These are phyloP conservation scores for Hymenotorrendiella dingleyae DNA, from an alignment of 2,329 filamentous ascomycete genomes.

Conservation along the genomic window DNA sequence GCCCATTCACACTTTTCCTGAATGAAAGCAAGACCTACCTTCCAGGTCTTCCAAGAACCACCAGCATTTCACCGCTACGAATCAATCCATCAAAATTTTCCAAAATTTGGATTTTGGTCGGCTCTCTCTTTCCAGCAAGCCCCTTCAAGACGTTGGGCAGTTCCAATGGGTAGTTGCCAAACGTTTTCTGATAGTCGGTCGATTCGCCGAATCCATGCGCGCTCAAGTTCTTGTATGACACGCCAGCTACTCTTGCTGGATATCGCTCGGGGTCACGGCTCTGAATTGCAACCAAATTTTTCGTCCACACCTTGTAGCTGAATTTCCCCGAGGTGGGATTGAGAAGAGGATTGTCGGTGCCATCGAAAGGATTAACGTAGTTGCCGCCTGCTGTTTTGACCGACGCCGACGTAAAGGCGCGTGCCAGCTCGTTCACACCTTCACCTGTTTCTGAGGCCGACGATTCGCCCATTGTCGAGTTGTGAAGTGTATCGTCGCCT, in stretches of 20 bases:
- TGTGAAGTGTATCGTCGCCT: background rate
- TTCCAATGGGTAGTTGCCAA: slow-evolving; percentile 55
- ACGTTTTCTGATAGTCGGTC: slow-evolving; percentile 65
- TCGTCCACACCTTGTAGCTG: slow-evolving; percentile 52
- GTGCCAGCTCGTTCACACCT: slow-evolving; percentile 20
- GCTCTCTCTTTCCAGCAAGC: slow-evolving; percentile 44
- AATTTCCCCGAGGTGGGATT: slow-evolving; percentile 50
- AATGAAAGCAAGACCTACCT: slow-evolving; percentile 32
- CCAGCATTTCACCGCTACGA: slow-evolving; percentile 58
- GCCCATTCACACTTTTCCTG: background rate
- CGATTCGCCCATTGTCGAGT: background rate
- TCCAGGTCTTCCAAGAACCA: slow-evolving; percentile 62
- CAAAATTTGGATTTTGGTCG: slow-evolving; percentile 52
- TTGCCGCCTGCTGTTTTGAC: slow-evolving; percentile 19
- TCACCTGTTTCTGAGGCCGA: slow-evolving; percentile 16
- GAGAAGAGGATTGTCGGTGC: slow-evolving; percentile 42
- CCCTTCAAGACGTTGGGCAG: slow-evolving; percentile 38
- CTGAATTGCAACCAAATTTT: slow-evolving; percentile 44
- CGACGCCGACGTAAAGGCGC: slow-evolving; percentile 23
- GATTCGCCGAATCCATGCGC: slow-evolving; percentile 63
- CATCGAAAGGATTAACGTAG: slow-evolving; percentile 45
- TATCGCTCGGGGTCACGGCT: slow-evolving; percentile 45
- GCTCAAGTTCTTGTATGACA: slow-evolving; percentile 62
- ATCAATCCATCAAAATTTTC: slow-evolving; percentile 59
- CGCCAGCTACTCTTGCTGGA: slow-evolving; percentile 53